phyloP scores from a whole-genome alignment of 140 eudicot species.

The Bidens hawaiensis region DNA sequence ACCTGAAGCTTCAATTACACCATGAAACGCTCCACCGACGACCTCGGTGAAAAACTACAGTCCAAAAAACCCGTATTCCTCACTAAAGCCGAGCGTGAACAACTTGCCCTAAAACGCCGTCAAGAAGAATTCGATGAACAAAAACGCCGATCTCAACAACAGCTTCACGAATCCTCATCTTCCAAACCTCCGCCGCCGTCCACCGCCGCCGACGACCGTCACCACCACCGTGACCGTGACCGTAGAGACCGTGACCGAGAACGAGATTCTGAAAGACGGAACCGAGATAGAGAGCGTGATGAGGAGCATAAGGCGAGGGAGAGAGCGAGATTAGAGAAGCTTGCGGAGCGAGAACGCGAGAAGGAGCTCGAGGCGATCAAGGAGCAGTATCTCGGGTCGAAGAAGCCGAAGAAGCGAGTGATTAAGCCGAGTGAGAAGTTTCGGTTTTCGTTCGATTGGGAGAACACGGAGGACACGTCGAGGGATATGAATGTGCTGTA shows the following conservation, averaged over 20 bases:
- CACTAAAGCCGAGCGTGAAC: constrained; percentile 72
- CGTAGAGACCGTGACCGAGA: constrained; percentile 23
- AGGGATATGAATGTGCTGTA: constrained; percentile 65
- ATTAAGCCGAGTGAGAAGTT: constrained; percentile 81
- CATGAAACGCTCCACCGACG: constrained; percentile 37
- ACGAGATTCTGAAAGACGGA: constrained; percentile 46
- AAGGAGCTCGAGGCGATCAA: constrained; percentile 65
- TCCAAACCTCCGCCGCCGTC: constrained; percentile 25
- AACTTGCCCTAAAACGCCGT: constrained; percentile 70
- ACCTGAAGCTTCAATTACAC: not conserved
- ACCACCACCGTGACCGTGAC: constrained; percentile 35
- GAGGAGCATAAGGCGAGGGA: constrained; percentile 60
- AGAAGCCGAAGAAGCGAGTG: constrained; percentile 70
- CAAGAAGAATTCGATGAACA: constrained; percentile 56
- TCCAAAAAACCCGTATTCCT: constrained; percentile 68
- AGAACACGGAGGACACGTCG: constrained; percentile 71
- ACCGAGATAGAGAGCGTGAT: constrained; percentile 58
- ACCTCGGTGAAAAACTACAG: constrained; percentile 33
- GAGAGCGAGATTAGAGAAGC: constrained; percentile 37
- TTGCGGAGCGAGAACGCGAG: constrained; percentile 60
- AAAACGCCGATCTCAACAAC: constrained; percentile 42
- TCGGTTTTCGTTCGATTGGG: constrained; percentile 77
- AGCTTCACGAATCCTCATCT: constrained; percentile 29
- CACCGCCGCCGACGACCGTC: constrained; percentile 27
- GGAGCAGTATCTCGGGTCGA: constrained; percentile 66